These are phyloP conservation scores for Trichoderma semiorbis DNA, from an alignment of 2,329 filamentous ascomycete genomes.

Conservation along the genomic window DNA sequence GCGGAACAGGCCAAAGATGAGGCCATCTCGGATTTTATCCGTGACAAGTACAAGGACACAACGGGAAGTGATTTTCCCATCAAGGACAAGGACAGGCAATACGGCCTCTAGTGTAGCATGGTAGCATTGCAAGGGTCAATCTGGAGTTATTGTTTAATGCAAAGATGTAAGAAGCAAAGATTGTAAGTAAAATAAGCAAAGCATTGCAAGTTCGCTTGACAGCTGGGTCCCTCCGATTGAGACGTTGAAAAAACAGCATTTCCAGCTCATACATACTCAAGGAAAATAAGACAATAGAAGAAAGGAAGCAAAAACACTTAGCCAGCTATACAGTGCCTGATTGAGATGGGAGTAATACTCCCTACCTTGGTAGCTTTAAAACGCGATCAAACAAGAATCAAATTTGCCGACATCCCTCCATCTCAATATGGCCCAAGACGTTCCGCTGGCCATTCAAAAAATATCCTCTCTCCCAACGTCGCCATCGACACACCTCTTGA, in stretches of 20 bases:
- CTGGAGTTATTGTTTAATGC: not conserved
- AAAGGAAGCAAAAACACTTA: not conserved
- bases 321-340: not conserved
- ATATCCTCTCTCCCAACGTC: constrained; percentile 23
- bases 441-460: not conserved
- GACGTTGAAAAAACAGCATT: not conserved
- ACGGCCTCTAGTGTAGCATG: not conserved
- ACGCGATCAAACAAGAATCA: not conserved
- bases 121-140: not conserved
- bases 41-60: constrained; percentile 63
- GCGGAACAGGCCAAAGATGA: constrained; percentile 82
- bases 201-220: not conserved
- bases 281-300: not conserved
- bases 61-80: constrained; percentile 69
- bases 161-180: not conserved
- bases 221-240: not conserved
- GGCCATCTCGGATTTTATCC: constrained; percentile 69
- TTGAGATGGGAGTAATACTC: not conserved
- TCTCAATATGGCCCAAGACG: not conserved
- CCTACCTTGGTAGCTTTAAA: not conserved
- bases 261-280: not conserved
- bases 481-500: constrained; percentile 48
- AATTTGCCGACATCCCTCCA: not conserved
- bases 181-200: not conserved
- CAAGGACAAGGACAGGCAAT: constrained; percentile 55